phyloP scores from a whole-genome alignment of 2,329 filamentous ascomycete species.

The Tolypocladium album region DNA sequence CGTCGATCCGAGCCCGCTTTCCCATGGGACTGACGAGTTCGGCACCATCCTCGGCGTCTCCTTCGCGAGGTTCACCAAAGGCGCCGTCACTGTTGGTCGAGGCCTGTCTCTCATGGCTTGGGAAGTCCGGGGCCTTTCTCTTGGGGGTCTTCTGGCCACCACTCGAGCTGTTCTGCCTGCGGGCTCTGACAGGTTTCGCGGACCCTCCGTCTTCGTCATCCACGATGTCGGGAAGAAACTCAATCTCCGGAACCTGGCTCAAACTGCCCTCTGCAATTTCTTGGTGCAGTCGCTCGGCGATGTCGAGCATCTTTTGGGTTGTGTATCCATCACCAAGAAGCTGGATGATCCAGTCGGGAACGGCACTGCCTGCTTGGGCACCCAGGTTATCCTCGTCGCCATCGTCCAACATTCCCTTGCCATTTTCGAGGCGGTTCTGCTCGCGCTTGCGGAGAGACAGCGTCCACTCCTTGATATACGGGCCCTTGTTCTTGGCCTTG shows the following conservation, averaged over 20 bases:
- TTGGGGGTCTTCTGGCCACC: conserved; percentile 10
- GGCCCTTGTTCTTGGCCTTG: conserved; percentile 15
- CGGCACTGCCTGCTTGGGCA: conserved; percentile 25
- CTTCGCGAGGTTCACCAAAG: conserved; percentile 1
- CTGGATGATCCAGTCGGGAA: conserved; percentile 38
- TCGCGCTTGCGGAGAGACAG: conserved; percentile 56
- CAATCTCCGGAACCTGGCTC: conserved; percentile 43
- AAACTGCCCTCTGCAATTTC: conserved; percentile 32
- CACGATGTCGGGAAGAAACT: conserved; percentile 45
- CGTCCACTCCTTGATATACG: conserved; percentile 39
- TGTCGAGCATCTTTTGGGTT: conserved; percentile 33
- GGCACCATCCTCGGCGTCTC: conserved; percentile 4
- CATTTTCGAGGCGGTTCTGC: conserved; percentile 39
- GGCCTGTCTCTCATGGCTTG: conserved; percentile 1
- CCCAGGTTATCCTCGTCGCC: conserved; percentile 17
- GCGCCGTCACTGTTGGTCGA: not conserved
- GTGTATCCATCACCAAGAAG: conserved; percentile 35
- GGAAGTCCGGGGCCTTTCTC: conserved; percentile 11
- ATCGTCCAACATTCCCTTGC: conserved; percentile 14
- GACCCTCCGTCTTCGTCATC: conserved; percentile 19
- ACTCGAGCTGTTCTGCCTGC: conserved; percentile 8
- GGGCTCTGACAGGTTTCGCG: conserved; percentile 10
- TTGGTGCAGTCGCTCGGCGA: conserved; percentile 32
- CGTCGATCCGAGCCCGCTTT: conserved; percentile 11
- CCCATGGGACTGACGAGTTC: conserved; percentile 9